A percentile compares a stretch with the other conserved stretches of the same genome.
Evolutionary conservation across 1,139 yeast species (phyloP).

Genomic region (Lodderomyces margitis): DNA sequence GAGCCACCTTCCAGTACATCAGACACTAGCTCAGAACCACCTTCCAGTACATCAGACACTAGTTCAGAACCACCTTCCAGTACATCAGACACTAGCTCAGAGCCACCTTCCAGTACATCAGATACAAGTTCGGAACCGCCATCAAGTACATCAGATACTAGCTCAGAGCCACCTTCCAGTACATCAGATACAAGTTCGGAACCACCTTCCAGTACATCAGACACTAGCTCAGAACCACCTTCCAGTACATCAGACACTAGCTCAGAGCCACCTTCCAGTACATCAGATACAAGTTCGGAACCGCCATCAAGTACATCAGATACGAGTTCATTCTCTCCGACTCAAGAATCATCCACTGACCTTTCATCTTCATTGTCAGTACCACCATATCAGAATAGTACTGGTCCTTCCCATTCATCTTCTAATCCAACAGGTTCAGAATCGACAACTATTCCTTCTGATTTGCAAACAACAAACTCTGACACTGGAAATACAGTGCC

Average conservation of each 20-base stretch:
- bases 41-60: neutral
- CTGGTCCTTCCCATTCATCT: neutral
- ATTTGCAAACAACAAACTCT: constrained; percentile 30
- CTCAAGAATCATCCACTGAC: neutral
- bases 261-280: neutral
- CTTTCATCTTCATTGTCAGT: neutral
- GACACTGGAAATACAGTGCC: constrained; percentile 70
- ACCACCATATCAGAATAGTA: constrained; percentile 6
- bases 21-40: neutral
- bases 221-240: neutral
- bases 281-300: neutral
- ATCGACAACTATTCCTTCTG: neutral
- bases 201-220: neutral
- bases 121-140: neutral
- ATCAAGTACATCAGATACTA: neutral
- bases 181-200: no score
- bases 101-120: no score
- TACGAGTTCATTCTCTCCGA: neutral
- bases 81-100: neutral
- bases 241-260: no score
- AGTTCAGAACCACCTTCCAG: constrained; percentile 1
- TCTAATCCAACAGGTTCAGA: neutral
- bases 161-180: neutral
- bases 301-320: constrained; percentile 1
- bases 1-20: neutral